A percentile compares a stretch with the other conserved stretches of the same genome.
phyloP scores from a whole-genome alignment of 306 rosid genomes.

The Fragaria nilgerrensis region DNA sequence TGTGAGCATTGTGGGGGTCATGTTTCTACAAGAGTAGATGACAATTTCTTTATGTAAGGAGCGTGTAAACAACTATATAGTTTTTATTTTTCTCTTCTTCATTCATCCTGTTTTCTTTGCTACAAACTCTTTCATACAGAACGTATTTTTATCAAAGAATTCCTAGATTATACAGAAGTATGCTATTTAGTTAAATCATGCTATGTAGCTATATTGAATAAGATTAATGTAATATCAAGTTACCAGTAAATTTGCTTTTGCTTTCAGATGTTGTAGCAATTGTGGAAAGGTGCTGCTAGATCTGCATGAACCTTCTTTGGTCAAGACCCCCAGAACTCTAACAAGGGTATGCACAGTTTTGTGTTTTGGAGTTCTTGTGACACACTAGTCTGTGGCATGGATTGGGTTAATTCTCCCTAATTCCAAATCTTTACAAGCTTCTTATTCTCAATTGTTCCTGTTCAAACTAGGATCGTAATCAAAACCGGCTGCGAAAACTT shows the following conservation, averaged over 20 bases:
- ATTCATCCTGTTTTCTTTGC: too few relatives aligned
- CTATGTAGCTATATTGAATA: neutral
- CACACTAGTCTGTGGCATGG: neutral
- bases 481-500: slow-evolving; percentile 25
- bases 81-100: neutral
- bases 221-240: neutral
- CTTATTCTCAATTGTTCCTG: neutral
- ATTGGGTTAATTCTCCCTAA: neutral
- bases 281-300: slow-evolving; percentile 38
- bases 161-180: neutral
- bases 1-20: slow-evolving; percentile 1
- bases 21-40: neutral
- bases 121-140: neutral
- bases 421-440: neutral
- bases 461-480: slow-evolving; percentile 28
- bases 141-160: neutral
- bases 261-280: slow-evolving; percentile 23
- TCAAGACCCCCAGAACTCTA: slow-evolving; percentile 10
- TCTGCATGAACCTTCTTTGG: slow-evolving; percentile 23
- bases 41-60: neutral
- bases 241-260: neutral
- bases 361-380: neutral
- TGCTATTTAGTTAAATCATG: neutral
- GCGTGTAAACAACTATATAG: neutral
- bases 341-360: neutral